phyloP scores from a whole-genome alignment of 768 basidiomycete genomes.

The Serendipita sp. region DNA sequence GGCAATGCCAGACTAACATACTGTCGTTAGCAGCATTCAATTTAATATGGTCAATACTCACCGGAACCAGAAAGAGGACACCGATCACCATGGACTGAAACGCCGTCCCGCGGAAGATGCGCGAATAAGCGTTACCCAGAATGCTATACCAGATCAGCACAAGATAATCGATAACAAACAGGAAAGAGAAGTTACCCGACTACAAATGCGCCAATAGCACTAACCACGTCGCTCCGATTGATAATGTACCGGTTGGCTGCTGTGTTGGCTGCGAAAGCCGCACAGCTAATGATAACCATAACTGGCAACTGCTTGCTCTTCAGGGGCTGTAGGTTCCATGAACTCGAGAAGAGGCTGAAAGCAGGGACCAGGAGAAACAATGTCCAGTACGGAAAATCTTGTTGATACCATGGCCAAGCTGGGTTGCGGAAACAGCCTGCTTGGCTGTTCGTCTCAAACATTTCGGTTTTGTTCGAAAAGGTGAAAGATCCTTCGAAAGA shows the following conservation, averaged over 20 bases:
- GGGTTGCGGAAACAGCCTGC: conserved; percentile 55
- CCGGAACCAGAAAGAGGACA: conserved; percentile 73
- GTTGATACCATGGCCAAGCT: conserved; percentile 59
- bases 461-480: conserved; percentile 12
- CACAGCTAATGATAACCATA: conserved; percentile 75
- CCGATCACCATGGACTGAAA: conserved; percentile 87
- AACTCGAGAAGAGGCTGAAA: conserved; percentile 55
- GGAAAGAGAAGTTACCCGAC: conserved; percentile 9
- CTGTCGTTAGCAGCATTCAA: neutral
- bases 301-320: conserved; percentile 54
- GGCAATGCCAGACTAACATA: conserved; percentile 56
- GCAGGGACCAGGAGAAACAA: conserved; percentile 59
- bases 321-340: conserved; percentile 65
- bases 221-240: conserved; percentile 69
- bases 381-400: conserved; percentile 66
- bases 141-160: conserved; percentile 40
- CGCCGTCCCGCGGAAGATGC: conserved; percentile 69
- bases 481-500: conserved; percentile 22
- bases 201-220: conserved; percentile 63
- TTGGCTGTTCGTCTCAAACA: conserved; percentile 19
- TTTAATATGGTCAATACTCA: conserved; percentile 24
- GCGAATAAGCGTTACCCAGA: conserved; percentile 65
- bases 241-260: conserved; percentile 74
- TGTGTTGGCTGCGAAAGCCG: conserved; percentile 64
- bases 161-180: neutral